Evolutionary conservation across 345 rosid genomes (phyloP).

Genomic region (Conringia planisiliqua): DNA sequence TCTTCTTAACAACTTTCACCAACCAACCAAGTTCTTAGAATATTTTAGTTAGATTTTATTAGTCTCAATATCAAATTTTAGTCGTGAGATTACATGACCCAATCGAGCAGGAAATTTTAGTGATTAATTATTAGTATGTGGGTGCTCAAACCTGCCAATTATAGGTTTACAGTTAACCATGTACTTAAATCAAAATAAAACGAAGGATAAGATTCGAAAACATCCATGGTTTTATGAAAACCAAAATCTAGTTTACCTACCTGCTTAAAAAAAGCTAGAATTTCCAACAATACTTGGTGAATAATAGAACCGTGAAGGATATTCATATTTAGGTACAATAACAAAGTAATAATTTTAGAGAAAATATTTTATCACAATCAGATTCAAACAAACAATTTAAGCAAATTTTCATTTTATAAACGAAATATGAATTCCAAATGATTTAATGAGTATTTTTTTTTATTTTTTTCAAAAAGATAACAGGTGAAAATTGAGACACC

Average conservation of each 20-base stretch:
- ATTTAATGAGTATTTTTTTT: neutral
- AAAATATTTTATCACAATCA: neutral
- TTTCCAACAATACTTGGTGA: neutral
- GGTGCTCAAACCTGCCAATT: slow-evolving; percentile 10
- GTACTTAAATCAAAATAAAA: neutral
- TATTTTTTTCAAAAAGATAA: neutral
- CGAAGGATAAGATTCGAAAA: neutral
- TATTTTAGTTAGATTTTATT: neutral
- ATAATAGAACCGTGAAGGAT: neutral
- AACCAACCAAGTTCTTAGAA: slow-evolving; percentile 21
- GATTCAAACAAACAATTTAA: neutral
- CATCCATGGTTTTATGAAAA: slow-evolving; percentile 11
- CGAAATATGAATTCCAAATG: neutral
- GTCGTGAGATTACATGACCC: slow-evolving; percentile 18
- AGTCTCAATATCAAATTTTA: neutral
- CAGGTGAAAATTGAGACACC: neutral
- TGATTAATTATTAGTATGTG: neutral
- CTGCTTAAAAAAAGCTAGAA: neutral
- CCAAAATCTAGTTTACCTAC: slow-evolving; percentile 29
- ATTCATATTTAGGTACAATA: neutral
- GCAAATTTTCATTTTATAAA: neutral
- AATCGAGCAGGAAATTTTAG: neutral
- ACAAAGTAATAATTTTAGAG: neutral
- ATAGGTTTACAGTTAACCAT: slow-evolving; percentile 16
- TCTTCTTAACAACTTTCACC: slow-evolving; percentile 37